Base-by-base conservation (phyloP, 1,139 yeast genomes). In the Candida buenavistaensis region DNA sequence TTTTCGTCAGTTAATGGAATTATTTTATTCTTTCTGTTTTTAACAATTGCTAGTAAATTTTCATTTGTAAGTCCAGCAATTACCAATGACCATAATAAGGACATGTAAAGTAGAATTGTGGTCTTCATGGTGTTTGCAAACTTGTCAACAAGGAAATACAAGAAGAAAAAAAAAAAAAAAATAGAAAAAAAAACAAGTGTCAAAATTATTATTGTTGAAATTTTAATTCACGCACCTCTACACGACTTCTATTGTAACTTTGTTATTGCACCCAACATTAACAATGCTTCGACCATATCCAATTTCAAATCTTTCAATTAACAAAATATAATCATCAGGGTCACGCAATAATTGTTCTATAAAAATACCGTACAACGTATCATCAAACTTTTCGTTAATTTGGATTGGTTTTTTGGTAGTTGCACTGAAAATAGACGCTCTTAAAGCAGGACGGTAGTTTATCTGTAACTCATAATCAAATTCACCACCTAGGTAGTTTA, bases 1-100 rank as follows among this genome's bases (percentile, higher is more conserved):
- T 82, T 84, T 33, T 59, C 62, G 50, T 84, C 92, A 26, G 75
- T 80, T 46, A 90, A 44, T 11, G 47, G 34, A 15, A 68, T 43
- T 9, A 59, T 52, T 28, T 55, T 60, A 28, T 40, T 40, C 15
- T 56, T 54, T 24, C 38, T 44, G 6, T 45, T 38, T 28, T 52
- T 45, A 6, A 55, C 54, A 34, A 56, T 40, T 6, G 43, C 33
- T 16, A 47, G 39, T 49, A 66, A 47, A 40, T 62, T 64, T 4
- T 52, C 51, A 33, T 53, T 55, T 32, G 60, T 42, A 34, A 61
- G 54, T 3, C 57, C 66, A n/a, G 62, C 66, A 28, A 52, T 15
- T 8, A 46, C 55, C 17, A 41, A n/a, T 24, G 48, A 39, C 32
- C 50, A 26, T 15, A 45, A 37, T 12, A 47, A 38, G 26, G 45